These are phyloP conservation scores for Thermothelomyces thermophilus DNA, from an alignment of 2,329 filamentous ascomycete species.

Conservation along the genomic window DNA sequence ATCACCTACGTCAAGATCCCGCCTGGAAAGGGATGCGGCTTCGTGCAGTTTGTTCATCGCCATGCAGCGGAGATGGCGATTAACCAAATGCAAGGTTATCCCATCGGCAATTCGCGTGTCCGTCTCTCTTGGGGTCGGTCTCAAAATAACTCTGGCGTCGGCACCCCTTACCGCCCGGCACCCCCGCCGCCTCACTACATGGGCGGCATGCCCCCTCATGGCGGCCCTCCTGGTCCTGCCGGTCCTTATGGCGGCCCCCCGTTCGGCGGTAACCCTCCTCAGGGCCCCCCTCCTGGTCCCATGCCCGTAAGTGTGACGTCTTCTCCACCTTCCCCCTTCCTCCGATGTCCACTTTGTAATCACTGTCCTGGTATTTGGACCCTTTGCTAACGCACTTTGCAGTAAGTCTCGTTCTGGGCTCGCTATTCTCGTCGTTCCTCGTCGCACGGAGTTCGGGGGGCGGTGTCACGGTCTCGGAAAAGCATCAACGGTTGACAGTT, in stretches of 20 bases:
- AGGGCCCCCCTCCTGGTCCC: slow-evolving; percentile 33
- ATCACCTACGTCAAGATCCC: slow-evolving; percentile 99
- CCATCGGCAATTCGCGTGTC: slow-evolving; percentile 96
- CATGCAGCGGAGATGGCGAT: slow-evolving; percentile 99
- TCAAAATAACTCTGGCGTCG: slow-evolving; percentile 98
- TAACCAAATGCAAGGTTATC: slow-evolving; percentile 99
- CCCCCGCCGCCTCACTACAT: slow-evolving; percentile 58
- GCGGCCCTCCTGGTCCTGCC: slow-evolving; percentile 40
- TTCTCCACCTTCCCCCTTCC: background rate
- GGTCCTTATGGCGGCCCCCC: slow-evolving; percentile 42
- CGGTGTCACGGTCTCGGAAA: slow-evolving; percentile 15
- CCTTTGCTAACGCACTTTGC: slow-evolving; percentile 1
- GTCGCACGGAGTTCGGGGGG: slow-evolving; percentile 19
- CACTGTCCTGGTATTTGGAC: background rate
- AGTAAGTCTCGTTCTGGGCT: slow-evolving; percentile 14
- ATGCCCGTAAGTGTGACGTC: slow-evolving; percentile 19
- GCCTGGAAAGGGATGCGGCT: slow-evolving; percentile 96
- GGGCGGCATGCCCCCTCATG: slow-evolving; percentile 36
- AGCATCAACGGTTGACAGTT: slow-evolving; percentile 16
- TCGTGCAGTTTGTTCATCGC: slow-evolving; percentile 98
- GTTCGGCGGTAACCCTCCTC: slow-evolving; percentile 38
- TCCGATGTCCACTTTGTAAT: too few relatives aligned
- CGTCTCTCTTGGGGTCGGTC: slow-evolving; percentile 95
- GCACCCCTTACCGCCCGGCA: slow-evolving; percentile 92
- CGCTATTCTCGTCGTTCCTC: slow-evolving; percentile 14